Evolutionary conservation across 2,329 filamentous ascomycete species (phyloP).

Genomic region (Diaporthe ilicicola): DNA sequence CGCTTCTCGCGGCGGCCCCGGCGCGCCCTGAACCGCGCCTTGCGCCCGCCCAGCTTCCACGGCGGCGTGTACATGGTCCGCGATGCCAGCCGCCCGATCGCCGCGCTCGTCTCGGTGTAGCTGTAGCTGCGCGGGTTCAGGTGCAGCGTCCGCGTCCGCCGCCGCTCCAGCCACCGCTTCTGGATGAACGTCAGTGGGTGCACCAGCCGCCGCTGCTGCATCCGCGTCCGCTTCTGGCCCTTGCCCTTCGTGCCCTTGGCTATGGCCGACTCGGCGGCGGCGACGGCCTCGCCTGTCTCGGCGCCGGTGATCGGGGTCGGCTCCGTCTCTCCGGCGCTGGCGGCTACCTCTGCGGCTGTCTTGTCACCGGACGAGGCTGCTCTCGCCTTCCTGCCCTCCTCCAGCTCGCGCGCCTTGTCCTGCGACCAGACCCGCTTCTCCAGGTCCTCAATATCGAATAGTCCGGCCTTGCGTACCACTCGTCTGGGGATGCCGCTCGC

Average conservation of each 20-base stretch:
- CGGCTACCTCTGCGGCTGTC: slow-evolving; percentile 9
- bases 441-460: slow-evolving; percentile 24
- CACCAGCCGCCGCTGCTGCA: slow-evolving; percentile 27
- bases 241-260: background rate
- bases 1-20: slow-evolving; percentile 27
- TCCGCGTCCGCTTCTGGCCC: slow-evolving; percentile 18
- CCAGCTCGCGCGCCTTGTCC: slow-evolving; percentile 33
- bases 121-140: slow-evolving; percentile 61
- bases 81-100: slow-evolving; percentile 62
- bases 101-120: slow-evolving; percentile 69
- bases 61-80: slow-evolving; percentile 59
- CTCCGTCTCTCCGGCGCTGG: background rate
- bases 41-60: slow-evolving; percentile 59
- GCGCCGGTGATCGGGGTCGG: slow-evolving; percentile 1
- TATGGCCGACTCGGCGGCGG: too few relatives aligned
- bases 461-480: slow-evolving; percentile 42
- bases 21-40: slow-evolving; percentile 53
- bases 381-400: slow-evolving; percentile 30
- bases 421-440: slow-evolving; percentile 32
- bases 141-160: slow-evolving; percentile 53
- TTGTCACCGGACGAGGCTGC: slow-evolving; percentile 1
- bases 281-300: background rate
- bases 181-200: slow-evolving; percentile 29
- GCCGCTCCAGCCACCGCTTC: slow-evolving; percentile 39
- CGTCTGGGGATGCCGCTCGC: slow-evolving; percentile 45